Evolutionary conservation across 805 yeast genomes (phyloP).

Genomic region (Starmerella apicola): DNA sequence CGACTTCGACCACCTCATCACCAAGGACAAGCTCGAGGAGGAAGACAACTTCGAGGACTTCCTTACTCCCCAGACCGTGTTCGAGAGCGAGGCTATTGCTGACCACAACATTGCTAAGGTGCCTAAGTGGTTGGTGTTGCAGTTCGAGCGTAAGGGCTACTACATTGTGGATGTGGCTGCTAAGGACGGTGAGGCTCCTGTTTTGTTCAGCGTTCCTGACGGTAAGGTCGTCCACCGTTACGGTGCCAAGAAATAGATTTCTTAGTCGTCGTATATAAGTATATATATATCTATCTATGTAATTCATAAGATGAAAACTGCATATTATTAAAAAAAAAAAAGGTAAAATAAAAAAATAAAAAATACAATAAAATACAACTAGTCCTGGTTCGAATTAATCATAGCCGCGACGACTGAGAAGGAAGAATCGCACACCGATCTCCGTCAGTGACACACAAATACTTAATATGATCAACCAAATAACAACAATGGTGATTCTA

Average conservation of each 20-base stretch:
- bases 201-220: conserved; percentile 89
- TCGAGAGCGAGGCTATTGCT: conserved; percentile 64
- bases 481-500: conserved; percentile 80
- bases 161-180: conserved; percentile 57
- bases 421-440: conserved; percentile 18
- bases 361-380: neutral
- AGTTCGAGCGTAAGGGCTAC: conserved; percentile 96
- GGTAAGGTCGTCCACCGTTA: conserved; percentile 73
- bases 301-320: too few relatives aligned
- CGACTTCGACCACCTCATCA: conserved; percentile 88
- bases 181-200: conserved; percentile 49
- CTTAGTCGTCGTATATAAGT: too few relatives aligned
- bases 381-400: neutral
- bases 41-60: conserved; percentile 87
- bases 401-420: conserved; percentile 3
- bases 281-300: too few relatives aligned
- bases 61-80: conserved; percentile 77
- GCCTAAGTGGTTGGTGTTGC: conserved; percentile 79
- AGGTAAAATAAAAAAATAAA: too few relatives aligned
- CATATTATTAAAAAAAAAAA: too few relatives aligned
- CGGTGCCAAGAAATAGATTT: conserved; percentile 46
- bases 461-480: conserved; percentile 66
- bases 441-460: conserved; percentile 40
- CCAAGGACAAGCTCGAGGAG: conserved; percentile 89
- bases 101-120: conserved; percentile 65